Evolutionary conservation across 2,329 filamentous ascomycete genomes (phyloP).

Genomic region (Hypoxylon sp.): DNA sequence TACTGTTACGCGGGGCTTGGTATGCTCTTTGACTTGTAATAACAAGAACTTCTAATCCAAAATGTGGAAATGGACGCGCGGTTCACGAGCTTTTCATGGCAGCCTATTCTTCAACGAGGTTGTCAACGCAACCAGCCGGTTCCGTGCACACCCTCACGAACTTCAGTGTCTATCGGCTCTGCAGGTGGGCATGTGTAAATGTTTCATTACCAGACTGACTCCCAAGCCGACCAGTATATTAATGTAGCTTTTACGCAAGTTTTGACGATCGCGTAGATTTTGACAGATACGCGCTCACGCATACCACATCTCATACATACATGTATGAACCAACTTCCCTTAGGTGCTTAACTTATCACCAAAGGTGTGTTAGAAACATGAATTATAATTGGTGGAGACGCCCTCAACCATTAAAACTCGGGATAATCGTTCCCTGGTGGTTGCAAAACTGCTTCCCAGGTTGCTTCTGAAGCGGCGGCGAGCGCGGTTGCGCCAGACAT

Average conservation of each 20-base stretch:
- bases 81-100: conserved; percentile 21
- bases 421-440: conserved; percentile 33
- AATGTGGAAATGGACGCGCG: conserved; percentile 13
- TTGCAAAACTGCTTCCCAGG: conserved; percentile 27
- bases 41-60: conserved; percentile 1
- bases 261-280: conserved; percentile 35
- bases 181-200: conserved; percentile 18
- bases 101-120: conserved; percentile 21
- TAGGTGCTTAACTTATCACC: conserved; percentile 29
- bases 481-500: conserved; percentile 32
- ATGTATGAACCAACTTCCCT: not conserved
- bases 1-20: not conserved
- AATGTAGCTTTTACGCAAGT: conserved; percentile 35
- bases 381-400: conserved; percentile 33
- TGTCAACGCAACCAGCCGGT: conserved; percentile 20
- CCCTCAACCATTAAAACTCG: conserved; percentile 24
- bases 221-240: not conserved
- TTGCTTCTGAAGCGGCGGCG: conserved; percentile 31
- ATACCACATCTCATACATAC: conserved; percentile 31
- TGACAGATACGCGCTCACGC: conserved; percentile 32
- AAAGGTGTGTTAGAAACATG: conserved; percentile 29
- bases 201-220: conserved; percentile 26
- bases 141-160: conserved; percentile 27
- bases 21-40: conserved; percentile 5
- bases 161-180: conserved; percentile 18